Base-by-base conservation (phyloP, 805 yeast genomes). In the Millerago galiae region DNA sequence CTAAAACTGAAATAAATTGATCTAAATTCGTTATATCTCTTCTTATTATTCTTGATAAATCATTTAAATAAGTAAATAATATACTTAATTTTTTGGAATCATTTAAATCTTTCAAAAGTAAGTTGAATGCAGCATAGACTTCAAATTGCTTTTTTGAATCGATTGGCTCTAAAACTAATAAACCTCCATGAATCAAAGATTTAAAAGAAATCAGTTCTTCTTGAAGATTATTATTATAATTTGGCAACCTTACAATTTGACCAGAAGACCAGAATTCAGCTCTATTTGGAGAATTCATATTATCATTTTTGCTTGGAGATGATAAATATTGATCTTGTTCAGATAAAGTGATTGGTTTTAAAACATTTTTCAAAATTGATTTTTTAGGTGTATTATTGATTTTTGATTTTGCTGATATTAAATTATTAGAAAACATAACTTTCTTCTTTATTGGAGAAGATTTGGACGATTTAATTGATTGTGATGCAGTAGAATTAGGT, bases 231-330 rank as follows among this genome's bases (percentile, higher is more conserved):
- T 28, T n/a, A 13, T 33, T 7, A 39, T 40, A 12, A 24, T 30
- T 24, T 13, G 46, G 42, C 3, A 50, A 14, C n/a, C 43, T 38
- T 5, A 54, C 55, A 18, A 57, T 56, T 18, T 52, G 50, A 9
- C 61, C 61, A 3, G 53, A 52, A 11, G 50, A 30, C 61, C 61
- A 57, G 33, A 49, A 57, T 6, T 52, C 55, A 4, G 29, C 15
- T 8, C 28, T 37, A 4, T 42, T 17, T 9, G 47, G 44, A 21
- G 44, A 39, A n/a, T 26, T 15, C 2, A 15, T 37, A 2, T 35
- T 14, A 2, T 25, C 37, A 8, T 5, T 8, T 31, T 31, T 29
- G 1, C 27, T 21, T 9, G 42, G 34, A 6, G 45, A 31, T 3
- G 41, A 26, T 18, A 46, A 34, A 13, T 41, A 41, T 24, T 45